Base-by-base conservation (phyloP, 208 protist species). In the Trypanosoma caninum region DNA sequence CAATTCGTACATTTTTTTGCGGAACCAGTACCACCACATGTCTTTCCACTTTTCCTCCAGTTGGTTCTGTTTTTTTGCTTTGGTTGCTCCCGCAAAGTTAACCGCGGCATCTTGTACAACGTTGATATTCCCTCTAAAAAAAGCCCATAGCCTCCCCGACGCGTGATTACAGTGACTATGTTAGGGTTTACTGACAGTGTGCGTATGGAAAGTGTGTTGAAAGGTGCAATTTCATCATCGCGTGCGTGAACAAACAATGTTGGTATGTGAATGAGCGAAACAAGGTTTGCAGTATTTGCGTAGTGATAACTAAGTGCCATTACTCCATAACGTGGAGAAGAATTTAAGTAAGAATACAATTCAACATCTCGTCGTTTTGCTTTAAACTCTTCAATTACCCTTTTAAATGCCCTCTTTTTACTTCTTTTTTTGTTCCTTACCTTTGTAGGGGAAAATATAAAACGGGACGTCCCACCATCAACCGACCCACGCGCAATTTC, bases 161-260 rank as follows among this genome's bases (percentile, higher is more conserved):
- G 77, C n/a, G 77, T 76, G 51, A 83, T 52, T 37, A 78, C 72
- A n/a, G 59, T 71, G 11, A 69, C 54, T 7, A 76, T 63, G 35
- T 65, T 62, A 25, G 72, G 68, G 34, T 79, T 75, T 1, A 46
- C 65, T 50, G 67, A 47, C 20, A 83, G 61, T 45, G 65, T 44
- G n/a, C 52, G 40, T 28, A 73, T 61, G 8, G 76, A 72, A 22
- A 83, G 28, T 27, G 68, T 71, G 38, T 56, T 58, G 47, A 52
- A 48, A 33, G 72, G 77, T 14, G 72, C 69, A 22, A 73, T 68
- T 11, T 59, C 56, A 38, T 82, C 76, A 47, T 82, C 76, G n/a
- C 44, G 34, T 7, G 72, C 59, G 58, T 78, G 76, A 18, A 82
- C 28, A 25, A 82, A 60, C 20, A 82, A 56, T 5, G 72, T 75